Evolutionary conservation across 805 yeast species (phyloP), one percentile per base, ranked within the genome.

Genomic region (Phaffomyces antillensis): DNA sequence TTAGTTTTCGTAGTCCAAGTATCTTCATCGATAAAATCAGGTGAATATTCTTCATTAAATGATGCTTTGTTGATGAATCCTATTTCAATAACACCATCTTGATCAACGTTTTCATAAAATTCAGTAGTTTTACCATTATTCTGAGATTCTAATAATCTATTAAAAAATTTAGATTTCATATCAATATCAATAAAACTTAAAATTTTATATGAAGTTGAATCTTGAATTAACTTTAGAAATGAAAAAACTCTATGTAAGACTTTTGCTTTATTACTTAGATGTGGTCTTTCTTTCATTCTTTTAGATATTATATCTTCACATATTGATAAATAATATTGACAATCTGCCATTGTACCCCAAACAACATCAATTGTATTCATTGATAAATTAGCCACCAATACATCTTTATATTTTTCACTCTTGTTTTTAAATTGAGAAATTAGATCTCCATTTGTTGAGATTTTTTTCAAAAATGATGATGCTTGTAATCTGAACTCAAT

Each of bases 331-430:
- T 86, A 86, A 46, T 80, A 74, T 50, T 78, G 79, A 56, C 95
- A 86, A 52, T 85, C 93, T 44, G 84, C 81, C 90, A 86, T 85
- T 1, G 91, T 80, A 3, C 96, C 96, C 87, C 95, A 84, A 15
- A 86, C 90, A 42, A 86, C 81, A 64, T 88, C 96, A 42, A 88
- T 85, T 7, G 90, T 81, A 40, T 83, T 86, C 95, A 87, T 86
- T 3, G 93, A 81, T 60, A 88, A 71, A 20, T 86, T 81, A 1
- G 95, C 93, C 41, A 87, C 84, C 25, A 88, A 61, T 5, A 86
- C 85, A 58, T 87, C 96, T 58, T 88, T 87, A 61, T 88, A 87
- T 59, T 84, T 83, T 56, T 84, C 86, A 46, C 49, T 66, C 52
- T 68, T 72, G 46, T 68, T 39, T 23, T 44, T 42, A 30, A 42